Conservation (phyloP, 1,284 basidiomycete genomes). For the Trametes pubescens region DNA sequence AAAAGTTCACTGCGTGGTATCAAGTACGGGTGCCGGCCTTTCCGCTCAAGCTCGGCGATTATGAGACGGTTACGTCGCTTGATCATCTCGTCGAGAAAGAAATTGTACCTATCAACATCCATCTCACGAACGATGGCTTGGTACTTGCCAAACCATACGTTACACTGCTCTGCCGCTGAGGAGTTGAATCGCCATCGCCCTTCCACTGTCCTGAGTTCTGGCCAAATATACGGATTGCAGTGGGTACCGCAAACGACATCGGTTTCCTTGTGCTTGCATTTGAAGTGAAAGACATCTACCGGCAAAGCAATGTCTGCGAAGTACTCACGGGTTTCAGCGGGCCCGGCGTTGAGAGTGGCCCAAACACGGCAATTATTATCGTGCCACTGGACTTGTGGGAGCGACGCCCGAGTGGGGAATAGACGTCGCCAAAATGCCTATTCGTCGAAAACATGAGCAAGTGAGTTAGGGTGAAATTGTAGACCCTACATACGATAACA, state of each 20-base stretch:
- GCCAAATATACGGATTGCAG: slow-evolving; percentile 4
- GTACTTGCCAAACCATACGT: slow-evolving; percentile 49
- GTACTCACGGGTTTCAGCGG: neutral
- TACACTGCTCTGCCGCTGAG: slow-evolving; percentile 48
- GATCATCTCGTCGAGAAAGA: slow-evolving; percentile 21
- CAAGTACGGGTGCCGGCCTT: neutral
- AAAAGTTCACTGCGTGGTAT: no score
- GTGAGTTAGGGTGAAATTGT: neutral
- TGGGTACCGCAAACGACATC: slow-evolving; percentile 6
- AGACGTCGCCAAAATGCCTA: neutral
- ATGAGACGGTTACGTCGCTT: neutral
- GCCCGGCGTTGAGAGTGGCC: neutral
- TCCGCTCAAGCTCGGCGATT: neutral
- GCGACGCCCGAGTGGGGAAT: neutral
- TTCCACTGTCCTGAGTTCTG: slow-evolving; percentile 22
- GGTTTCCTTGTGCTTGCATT: slow-evolving; percentile 39
- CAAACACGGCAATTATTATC: neutral
- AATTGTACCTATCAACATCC: slow-evolving; percentile 21
- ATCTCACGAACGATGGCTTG: slow-evolving; percentile 47
- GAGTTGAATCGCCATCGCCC: slow-evolving; percentile 36
- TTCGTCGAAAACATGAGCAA: neutral
- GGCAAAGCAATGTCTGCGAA: neutral
- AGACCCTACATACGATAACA: slow-evolving; percentile 4
- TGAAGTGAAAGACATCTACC: slow-evolving; percentile 18
- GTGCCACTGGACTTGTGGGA: neutral